These are phyloP conservation scores for Aspergillus sergii DNA, from an alignment of 2,329 filamentous ascomycete genomes.

Conservation along the genomic window DNA sequence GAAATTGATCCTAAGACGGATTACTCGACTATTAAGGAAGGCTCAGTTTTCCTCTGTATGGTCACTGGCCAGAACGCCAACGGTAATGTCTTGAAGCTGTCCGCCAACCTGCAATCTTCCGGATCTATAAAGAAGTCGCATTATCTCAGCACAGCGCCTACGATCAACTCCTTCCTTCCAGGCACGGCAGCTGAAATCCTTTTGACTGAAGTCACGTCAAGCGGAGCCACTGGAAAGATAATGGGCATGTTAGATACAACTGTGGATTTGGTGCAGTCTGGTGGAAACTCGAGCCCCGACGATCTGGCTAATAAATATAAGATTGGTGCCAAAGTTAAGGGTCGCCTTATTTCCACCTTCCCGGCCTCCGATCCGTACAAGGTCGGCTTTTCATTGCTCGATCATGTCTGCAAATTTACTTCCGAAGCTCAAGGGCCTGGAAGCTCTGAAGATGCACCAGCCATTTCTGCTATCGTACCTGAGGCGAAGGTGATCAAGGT, in stretches of 20 bases:
- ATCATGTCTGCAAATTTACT: constrained; percentile 74
- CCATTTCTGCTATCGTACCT: constrained; percentile 70
- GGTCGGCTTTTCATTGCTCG: constrained; percentile 82
- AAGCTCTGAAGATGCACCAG: constrained; percentile 49
- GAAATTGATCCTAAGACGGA: constrained; percentile 71
- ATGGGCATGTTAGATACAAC: constrained; percentile 91
- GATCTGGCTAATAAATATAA: constrained; percentile 79
- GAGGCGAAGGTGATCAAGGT: constrained; percentile 79
- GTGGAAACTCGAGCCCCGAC: constrained; percentile 67
- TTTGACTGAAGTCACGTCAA: constrained; percentile 71
- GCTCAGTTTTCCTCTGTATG: constrained; percentile 80
- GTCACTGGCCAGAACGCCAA: constrained; percentile 74
- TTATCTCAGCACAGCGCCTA: constrained; percentile 74
- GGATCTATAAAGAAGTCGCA: constrained; percentile 68
- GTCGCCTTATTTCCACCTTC: constrained; percentile 84
- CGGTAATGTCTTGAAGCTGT: constrained; percentile 84
- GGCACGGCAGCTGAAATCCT: constrained; percentile 88
- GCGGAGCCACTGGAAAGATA: constrained; percentile 84
- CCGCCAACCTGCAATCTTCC: constrained; percentile 70
- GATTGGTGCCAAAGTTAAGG: constrained; percentile 80
- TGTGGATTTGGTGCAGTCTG: constrained; percentile 87
- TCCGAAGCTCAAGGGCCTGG: constrained; percentile 35
- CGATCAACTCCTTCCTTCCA: constrained; percentile 85
- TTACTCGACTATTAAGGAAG: constrained; percentile 73
- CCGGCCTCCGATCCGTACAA: constrained; percentile 77